A percentile compares a stretch with the other conserved stretches of the same genome.
These are phyloP conservation scores for Arabis alpina DNA, from an alignment of 345 rosid genomes.

Conservation along the genomic window DNA sequence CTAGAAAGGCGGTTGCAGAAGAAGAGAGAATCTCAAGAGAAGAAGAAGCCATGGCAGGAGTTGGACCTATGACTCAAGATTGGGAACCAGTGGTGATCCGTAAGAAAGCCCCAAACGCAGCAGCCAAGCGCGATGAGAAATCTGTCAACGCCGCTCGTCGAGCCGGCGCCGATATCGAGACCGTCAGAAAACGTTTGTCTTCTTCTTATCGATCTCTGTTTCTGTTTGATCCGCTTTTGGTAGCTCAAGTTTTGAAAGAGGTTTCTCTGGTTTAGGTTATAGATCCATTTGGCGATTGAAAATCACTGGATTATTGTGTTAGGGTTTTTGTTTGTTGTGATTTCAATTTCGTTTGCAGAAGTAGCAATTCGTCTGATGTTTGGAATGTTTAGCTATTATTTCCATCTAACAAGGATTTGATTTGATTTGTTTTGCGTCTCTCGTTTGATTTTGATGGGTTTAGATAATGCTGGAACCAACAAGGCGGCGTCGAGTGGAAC, in stretches of 20 bases:
- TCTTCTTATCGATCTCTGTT: background rate
- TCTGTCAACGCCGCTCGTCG: constrained; percentile 91
- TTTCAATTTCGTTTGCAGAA: constrained; percentile 1
- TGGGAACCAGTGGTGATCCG: constrained; percentile 91
- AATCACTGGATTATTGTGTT: constrained; percentile 2
- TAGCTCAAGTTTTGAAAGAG: background rate
- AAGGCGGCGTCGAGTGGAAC: constrained; percentile 94
- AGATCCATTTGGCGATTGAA: too few relatives aligned
- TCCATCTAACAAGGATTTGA: background rate
- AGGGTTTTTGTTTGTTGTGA: constrained; percentile 8
- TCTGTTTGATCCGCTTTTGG: background rate
- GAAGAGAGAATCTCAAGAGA: background rate
- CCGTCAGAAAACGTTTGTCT: constrained; percentile 68
- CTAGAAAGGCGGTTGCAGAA: constrained; percentile 29
- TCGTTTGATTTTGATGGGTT: constrained; percentile 11
- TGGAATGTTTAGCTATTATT: too few relatives aligned
- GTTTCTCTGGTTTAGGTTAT: background rate
- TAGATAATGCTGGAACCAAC: constrained; percentile 88
- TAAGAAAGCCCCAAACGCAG: constrained; percentile 71
- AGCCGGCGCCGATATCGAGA: constrained; percentile 76
- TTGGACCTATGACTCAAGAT: constrained; percentile 78
- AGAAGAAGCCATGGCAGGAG: constrained; percentile 55
- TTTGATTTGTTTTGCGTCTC: background rate
- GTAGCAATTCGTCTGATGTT: background rate
- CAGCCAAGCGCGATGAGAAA: constrained; percentile 82